Evolutionary conservation across 202 grass and related monocot genomes (phyloP), one percentile per base, ranked within the genome.

Genomic region (Saccharum hybrid): DNA sequence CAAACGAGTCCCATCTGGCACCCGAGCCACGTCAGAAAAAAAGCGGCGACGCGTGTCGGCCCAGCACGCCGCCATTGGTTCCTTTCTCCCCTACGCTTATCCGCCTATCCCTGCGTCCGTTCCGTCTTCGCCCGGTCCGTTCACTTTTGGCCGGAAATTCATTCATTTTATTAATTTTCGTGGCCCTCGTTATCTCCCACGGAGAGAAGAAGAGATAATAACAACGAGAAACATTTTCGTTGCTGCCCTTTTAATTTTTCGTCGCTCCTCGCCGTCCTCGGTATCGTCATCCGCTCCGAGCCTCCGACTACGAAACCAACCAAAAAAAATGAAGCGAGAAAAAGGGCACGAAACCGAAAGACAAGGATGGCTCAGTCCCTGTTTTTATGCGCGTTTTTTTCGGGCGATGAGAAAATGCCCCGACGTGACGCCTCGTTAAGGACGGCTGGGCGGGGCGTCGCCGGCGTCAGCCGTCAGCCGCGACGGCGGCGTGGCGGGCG

Each of bases 101-200:
- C 74, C 74, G 40, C 54, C 76, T 72, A 81, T 84, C 76, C 43
- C 37, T 61, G 28, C n/a, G 8, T 23, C 13, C 45, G 48, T 31
- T 61, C 18, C 40, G 62, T 45, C 70, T 48, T 5, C 63, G 41
- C 48, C 43, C 14, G 31, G 74, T 56, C 62, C 54, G 34, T 43
- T 39, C 65, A 65, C 71, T 77, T 82, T 84, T 36, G 63, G 43
- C 81, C 43, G 11, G 5, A 38, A 80, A 80, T 52, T 49, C 23
- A 19, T 10, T 49, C 19, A 4, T n/a, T n/a, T n/a, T n/a, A n/a
- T n/a, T n/a, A 7, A 31, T 57, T 84, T 84, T 37, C 26, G 37
- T 60, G 76, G 75, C 71, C 28, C 88, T 90, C 76, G 84, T 87
- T 81, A 34, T 76, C 76, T 80, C 76, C 88, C 67, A 19, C 67